phyloP scores from a whole-genome alignment of 352 stramenopile genomes.

The Globisporangium megalacanthum region DNA sequence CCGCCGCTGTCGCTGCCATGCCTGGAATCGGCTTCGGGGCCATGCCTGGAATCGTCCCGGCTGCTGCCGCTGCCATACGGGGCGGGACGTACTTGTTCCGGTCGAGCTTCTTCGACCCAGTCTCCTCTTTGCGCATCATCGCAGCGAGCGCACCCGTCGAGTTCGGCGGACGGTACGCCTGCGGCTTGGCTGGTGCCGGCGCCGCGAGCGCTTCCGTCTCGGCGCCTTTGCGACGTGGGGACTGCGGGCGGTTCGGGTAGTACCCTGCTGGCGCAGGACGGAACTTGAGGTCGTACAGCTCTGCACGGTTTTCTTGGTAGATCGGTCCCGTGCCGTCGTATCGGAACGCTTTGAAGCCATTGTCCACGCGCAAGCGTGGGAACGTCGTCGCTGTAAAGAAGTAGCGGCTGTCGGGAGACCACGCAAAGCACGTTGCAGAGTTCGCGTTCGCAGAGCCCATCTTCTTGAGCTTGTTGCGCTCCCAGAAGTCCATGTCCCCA shows the following conservation, averaged over 20 bases:
- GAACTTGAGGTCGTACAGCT: slow-evolving; percentile 88
- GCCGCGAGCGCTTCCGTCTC: slow-evolving; percentile 28
- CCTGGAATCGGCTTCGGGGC: slow-evolving; percentile 42
- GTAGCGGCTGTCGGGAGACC: slow-evolving; percentile 93
- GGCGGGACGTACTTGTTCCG: slow-evolving; percentile 79
- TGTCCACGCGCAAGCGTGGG: slow-evolving; percentile 98
- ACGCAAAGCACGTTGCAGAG: slow-evolving; percentile 77
- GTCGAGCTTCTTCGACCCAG: slow-evolving; percentile 75
- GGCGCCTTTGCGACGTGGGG: slow-evolving; percentile 65
- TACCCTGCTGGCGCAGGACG: slow-evolving; percentile 61
- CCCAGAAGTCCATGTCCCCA: slow-evolving; percentile 96
- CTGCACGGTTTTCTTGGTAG: slow-evolving; percentile 70
- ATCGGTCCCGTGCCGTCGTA: slow-evolving; percentile 94
- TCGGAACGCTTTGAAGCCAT: slow-evolving; percentile 94
- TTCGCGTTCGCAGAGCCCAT: slow-evolving; percentile 85
- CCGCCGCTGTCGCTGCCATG: slow-evolving; percentile 39
- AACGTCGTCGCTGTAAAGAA: slow-evolving; percentile 96
- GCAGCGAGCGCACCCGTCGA: slow-evolving; percentile 90
- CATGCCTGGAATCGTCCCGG: slow-evolving; percentile 37
- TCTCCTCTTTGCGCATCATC: slow-evolving; percentile 89
- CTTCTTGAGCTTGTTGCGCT: slow-evolving; percentile 95
- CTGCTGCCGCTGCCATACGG: slow-evolving; percentile 17
- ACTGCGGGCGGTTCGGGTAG: slow-evolving; percentile 88
- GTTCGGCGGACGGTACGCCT: slow-evolving; percentile 84
- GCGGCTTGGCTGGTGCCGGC: slow-evolving; percentile 48